Percentiles rank a stretch among this genome's conserved stretches.
Conservation (phyloP, 768 basidiomycete species). For the Tephrocybe sp. region DNA sequence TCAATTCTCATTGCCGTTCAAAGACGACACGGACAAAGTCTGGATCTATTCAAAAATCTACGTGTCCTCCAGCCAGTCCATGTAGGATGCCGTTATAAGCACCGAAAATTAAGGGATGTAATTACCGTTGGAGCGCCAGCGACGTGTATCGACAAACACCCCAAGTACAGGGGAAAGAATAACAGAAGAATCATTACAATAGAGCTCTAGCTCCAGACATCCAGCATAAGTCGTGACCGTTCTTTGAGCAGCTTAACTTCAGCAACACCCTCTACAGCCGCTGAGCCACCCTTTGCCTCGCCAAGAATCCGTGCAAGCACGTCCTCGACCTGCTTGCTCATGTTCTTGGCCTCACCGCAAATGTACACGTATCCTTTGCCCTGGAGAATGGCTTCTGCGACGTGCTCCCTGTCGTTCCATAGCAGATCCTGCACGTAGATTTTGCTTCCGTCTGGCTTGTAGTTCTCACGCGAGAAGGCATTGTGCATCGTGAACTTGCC, state of each 20-base stretch:
- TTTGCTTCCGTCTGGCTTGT: constrained; percentile 89
- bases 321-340: constrained; percentile 96
- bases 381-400: constrained; percentile 87
- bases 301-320: constrained; percentile 80
- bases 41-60: constrained; percentile 18
- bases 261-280: constrained; percentile 84
- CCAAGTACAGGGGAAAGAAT: constrained; percentile 1
- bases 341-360: constrained; percentile 94
- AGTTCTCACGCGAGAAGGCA: constrained; percentile 92
- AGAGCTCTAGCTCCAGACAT: constrained; percentile 78
- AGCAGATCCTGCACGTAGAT: constrained; percentile 99
- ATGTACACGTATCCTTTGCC: constrained; percentile 98
- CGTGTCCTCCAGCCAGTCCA: constrained; percentile 11
- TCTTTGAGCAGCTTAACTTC: constrained; percentile 97
- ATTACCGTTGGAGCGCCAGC: constrained; percentile 10
- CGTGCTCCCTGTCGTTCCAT: constrained; percentile 80
- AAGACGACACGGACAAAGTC: background rate
- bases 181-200: constrained; percentile 13
- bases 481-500: constrained; percentile 89
- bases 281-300: constrained; percentile 90
- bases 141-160: constrained; percentile 7
- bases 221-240: constrained; percentile 80
- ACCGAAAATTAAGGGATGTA: constrained; percentile 19
- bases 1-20: background rate
- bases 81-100: constrained; percentile 9